These are phyloP conservation scores for Trypanosoma lewisi DNA, from an alignment of 208 protist genomes.

Conservation along the genomic window DNA sequence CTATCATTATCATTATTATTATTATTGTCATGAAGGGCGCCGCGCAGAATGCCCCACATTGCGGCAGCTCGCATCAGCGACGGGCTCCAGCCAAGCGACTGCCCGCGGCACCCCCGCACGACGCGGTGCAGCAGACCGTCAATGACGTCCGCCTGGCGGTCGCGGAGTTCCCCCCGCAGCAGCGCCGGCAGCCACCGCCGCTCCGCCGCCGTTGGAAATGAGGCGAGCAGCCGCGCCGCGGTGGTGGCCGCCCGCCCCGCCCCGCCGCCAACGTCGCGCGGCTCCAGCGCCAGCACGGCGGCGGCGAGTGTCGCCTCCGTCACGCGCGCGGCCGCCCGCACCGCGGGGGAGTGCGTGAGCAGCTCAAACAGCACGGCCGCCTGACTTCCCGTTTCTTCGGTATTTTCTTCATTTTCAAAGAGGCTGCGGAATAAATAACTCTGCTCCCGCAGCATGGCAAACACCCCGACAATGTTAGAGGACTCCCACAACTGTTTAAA, in stretches of 20 bases:
- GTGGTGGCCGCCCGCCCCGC: neutral
- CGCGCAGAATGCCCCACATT: slow-evolving; percentile 11
- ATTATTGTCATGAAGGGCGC: neutral
- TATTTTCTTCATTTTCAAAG: neutral
- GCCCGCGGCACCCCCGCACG: neutral
- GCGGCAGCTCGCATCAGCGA: slow-evolving; percentile 7
- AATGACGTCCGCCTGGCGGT: slow-evolving; percentile 13
- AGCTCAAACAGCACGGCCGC: slow-evolving; percentile 14
- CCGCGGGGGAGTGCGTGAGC: slow-evolving; percentile 18
- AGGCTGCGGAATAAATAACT: slow-evolving; percentile 25
- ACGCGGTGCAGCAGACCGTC: slow-evolving; percentile 17
- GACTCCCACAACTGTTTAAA: slow-evolving; percentile 11
- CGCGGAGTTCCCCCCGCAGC: slow-evolving; percentile 3
- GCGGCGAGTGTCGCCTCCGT: slow-evolving; percentile 10
- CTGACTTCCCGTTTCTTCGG: slow-evolving; percentile 10
- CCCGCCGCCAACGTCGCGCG: slow-evolving; percentile 12
- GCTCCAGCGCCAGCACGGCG: slow-evolving; percentile 18
- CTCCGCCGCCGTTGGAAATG: slow-evolving; percentile 31
- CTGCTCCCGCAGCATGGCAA: slow-evolving; percentile 19
- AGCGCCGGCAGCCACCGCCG: slow-evolving; percentile 11
- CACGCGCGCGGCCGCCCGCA: slow-evolving; percentile 15
- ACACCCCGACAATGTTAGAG: slow-evolving; percentile 8
- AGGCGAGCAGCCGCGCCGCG: slow-evolving; percentile 12
- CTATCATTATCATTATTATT: too few relatives aligned
- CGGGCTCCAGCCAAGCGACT: neutral